Conservation (phyloP, 352 stramenopile species). For the Salisapilia sapeloensis region DNA sequence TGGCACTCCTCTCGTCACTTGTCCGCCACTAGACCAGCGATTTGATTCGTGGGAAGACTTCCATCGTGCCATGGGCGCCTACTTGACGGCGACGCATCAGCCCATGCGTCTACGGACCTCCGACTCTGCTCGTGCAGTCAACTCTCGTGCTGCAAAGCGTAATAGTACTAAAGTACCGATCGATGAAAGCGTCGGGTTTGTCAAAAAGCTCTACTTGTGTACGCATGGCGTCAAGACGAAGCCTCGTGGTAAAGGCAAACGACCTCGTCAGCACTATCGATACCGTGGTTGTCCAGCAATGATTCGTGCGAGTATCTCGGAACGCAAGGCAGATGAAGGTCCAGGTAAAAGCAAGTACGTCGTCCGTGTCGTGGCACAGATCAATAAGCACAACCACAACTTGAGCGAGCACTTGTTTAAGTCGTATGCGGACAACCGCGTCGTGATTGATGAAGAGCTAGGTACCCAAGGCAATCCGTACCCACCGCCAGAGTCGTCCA, state of each 20-base stretch:
- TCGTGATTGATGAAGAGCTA: constrained; percentile 72
- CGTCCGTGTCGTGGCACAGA: constrained; percentile 64
- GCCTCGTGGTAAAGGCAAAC: constrained; percentile 61
- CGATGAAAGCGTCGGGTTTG: constrained; percentile 68
- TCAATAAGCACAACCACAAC: constrained; percentile 77
- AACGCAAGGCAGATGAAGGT: constrained; percentile 41
- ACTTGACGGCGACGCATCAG: constrained; percentile 54
- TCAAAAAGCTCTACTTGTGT: constrained; percentile 76
- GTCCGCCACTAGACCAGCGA: constrained; percentile 44
- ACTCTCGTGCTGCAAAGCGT: constrained; percentile 55
- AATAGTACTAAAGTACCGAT: constrained; percentile 77
- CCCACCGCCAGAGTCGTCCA: too few species aligned
- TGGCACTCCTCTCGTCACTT: constrained; percentile 45
- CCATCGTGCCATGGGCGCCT: constrained; percentile 63
- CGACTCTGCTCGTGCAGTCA: constrained; percentile 64
- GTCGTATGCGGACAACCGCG: constrained; percentile 72
- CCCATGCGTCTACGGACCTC: constrained; percentile 68
- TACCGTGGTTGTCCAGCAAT: constrained; percentile 75
- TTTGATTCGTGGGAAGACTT: constrained; percentile 77
- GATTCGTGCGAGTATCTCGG: constrained; percentile 69
- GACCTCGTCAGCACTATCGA: constrained; percentile 60
- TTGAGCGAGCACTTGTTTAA: constrained; percentile 76
- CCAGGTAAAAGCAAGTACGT: constrained; percentile 57
- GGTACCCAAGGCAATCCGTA: constrained; percentile 21
- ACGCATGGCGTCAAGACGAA: constrained; percentile 76